Conservation (phyloP, 306 rosid species). For the Quercus alba region DNA sequence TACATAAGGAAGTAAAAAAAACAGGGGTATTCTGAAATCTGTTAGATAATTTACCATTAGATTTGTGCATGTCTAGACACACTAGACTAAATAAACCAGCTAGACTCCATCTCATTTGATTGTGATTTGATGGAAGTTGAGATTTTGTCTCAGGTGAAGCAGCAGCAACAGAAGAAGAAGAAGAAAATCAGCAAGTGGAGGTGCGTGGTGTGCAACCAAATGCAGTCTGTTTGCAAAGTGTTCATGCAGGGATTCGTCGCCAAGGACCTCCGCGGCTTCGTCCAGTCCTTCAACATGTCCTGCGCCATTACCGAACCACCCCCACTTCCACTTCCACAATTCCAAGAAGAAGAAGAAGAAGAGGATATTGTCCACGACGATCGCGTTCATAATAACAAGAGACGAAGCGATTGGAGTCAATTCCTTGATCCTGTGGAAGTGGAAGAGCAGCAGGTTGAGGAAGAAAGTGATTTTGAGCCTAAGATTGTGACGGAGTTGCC, state of each 20-base stretch:
- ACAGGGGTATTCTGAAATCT: no score
- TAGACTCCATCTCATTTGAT: no score
- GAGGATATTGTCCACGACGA: not conserved
- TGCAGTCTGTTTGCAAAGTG: slow-evolving; percentile 68
- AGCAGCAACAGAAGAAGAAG: slow-evolving; percentile 33
- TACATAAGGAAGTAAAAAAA: no score
- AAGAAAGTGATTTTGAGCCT: slow-evolving; percentile 42
- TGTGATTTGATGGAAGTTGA: no score
- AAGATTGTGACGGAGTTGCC: slow-evolving; percentile 62
- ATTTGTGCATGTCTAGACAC: no score
- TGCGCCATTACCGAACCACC: slow-evolving; percentile 29
- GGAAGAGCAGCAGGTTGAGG: not conserved
- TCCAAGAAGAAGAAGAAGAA: not conserved
- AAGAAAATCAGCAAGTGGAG: slow-evolving; percentile 69
- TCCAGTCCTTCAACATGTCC: slow-evolving; percentile 81
- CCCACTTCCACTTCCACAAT: not conserved
- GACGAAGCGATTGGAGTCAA: slow-evolving; percentile 56
- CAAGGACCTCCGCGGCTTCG: slow-evolving; percentile 64
- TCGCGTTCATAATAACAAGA: not conserved
- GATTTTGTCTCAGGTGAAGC: slow-evolving; percentile 61
- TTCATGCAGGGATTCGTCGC: slow-evolving; percentile 76
- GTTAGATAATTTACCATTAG: no score
- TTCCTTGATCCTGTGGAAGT: slow-evolving; percentile 48
- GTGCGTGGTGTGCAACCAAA: slow-evolving; percentile 77
- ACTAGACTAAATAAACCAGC: no score